phyloP scores from a whole-genome alignment of 2,329 filamentous ascomycete species.

The Exophiala calicioides region DNA sequence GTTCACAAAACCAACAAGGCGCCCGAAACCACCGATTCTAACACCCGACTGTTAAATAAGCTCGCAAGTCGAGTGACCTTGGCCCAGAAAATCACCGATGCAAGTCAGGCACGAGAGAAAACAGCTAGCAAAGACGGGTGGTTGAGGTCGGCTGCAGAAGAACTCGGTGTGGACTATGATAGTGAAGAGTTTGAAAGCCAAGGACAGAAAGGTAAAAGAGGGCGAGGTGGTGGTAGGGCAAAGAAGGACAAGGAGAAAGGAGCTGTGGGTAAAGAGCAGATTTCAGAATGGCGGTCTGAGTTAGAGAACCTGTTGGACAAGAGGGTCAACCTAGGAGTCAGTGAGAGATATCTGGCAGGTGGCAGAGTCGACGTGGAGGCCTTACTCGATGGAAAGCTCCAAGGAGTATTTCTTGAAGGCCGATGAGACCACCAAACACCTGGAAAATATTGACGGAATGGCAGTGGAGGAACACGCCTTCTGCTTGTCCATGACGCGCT shows the following conservation, averaged over 20 bases:
- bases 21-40: constrained; percentile 69
- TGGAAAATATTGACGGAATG: not conserved
- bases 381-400: constrained; percentile 60
- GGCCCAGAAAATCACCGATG: constrained; percentile 85
- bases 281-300: constrained; percentile 69
- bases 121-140: constrained; percentile 80
- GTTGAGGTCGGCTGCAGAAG: constrained; percentile 80
- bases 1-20: constrained; percentile 64
- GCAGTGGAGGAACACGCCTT: not conserved
- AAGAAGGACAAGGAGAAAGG: constrained; percentile 71
- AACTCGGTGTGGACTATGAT: constrained; percentile 92
- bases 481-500: too few relatives aligned
- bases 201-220: constrained; percentile 59
- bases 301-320: constrained; percentile 69
- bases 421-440: constrained; percentile 7
- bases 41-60: constrained; percentile 73
- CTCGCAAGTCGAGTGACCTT: constrained; percentile 76
- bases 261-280: constrained; percentile 65
- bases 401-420: constrained; percentile 20
- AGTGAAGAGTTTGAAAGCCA: constrained; percentile 76
- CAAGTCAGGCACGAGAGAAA: constrained; percentile 82
- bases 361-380: constrained; percentile 79
- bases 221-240: constrained; percentile 73
- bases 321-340: constrained; percentile 83
- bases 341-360: constrained; percentile 80